Conservation (phyloP, 306 rosid species). For the Biancaea sappan region DNA sequence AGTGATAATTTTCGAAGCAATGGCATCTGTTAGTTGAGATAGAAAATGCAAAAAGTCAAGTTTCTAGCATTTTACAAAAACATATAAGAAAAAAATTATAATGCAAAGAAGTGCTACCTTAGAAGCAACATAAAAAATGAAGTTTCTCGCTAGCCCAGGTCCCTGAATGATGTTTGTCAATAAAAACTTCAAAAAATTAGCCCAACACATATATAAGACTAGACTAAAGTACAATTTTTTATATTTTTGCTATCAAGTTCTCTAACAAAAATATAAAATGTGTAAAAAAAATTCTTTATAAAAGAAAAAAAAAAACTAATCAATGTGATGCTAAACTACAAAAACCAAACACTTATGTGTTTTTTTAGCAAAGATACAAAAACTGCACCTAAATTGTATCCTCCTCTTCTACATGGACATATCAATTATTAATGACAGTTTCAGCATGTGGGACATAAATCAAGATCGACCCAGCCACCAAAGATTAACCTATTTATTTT, state of each 20-base stretch:
- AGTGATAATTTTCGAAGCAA: slow-evolving; percentile 71
- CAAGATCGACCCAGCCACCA: slow-evolving; percentile 3
- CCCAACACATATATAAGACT: background rate
- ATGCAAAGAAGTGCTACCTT: slow-evolving; percentile 47
- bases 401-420: background rate
- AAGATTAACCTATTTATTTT: background rate
- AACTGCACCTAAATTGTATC: no score
- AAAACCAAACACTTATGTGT: no score
- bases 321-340: no score
- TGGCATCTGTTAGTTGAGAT: slow-evolving; percentile 55
- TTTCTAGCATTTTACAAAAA: slow-evolving; percentile 29
- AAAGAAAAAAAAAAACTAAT: no score
- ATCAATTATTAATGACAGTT: slow-evolving; percentile 16
- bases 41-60: slow-evolving; percentile 25
- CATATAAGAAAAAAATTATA: background rate
- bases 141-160: slow-evolving; percentile 57
- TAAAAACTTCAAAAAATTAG: background rate
- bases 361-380: no score
- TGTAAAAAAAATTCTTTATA: no score
- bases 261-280: no score
- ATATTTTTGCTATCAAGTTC: no score
- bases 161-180: slow-evolving; percentile 54
- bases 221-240: no score
- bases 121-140: slow-evolving; percentile 61
- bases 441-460: slow-evolving; percentile 15